phyloP scores from a whole-genome alignment of 192 early-diverging fungal genomes.

The Umbelopsis ramanniana region DNA sequence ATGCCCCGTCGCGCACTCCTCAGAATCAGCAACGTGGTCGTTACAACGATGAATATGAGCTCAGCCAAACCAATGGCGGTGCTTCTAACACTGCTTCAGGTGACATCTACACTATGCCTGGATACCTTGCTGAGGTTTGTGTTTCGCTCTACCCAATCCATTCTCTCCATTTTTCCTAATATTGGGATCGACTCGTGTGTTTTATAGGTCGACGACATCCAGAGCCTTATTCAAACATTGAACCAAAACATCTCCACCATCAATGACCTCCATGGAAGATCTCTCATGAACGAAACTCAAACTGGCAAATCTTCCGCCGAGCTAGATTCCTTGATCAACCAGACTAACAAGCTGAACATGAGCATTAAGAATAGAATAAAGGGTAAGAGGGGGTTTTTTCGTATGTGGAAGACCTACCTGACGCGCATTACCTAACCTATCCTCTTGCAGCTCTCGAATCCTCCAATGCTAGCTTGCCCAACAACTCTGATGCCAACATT shows the following conservation, averaged over 20 bases:
- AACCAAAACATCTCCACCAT: constrained; percentile 40
- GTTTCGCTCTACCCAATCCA: too few relatives aligned
- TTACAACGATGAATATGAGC: constrained; percentile 18
- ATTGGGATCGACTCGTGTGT: too few relatives aligned
- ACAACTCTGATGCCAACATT: constrained; percentile 24
- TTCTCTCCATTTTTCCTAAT: too few relatives aligned
- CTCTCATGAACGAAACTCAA: constrained; percentile 32
- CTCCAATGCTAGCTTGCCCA: constrained; percentile 19
- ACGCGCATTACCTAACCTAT: not conserved
- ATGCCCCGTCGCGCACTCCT: not conserved
- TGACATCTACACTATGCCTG: constrained; percentile 27
- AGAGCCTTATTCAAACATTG: constrained; percentile 32
- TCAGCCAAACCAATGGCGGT: constrained; percentile 1
- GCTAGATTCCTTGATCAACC: constrained; percentile 26
- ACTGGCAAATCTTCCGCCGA: not conserved
- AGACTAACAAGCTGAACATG: constrained; percentile 33
- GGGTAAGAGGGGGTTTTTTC: constrained; percentile 23
- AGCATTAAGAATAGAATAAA: constrained; percentile 55
- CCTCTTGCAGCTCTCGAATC: constrained; percentile 3
- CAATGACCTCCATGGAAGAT: constrained; percentile 36
- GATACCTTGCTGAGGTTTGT: constrained; percentile 25
- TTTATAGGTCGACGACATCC: constrained; percentile 43
- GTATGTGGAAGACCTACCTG: not conserved
- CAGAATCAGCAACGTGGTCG: not conserved
- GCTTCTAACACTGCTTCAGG: constrained; percentile 9